Evolutionary conservation across 805 yeast genomes (phyloP).

Genomic region (Pichia paraexigua): DNA sequence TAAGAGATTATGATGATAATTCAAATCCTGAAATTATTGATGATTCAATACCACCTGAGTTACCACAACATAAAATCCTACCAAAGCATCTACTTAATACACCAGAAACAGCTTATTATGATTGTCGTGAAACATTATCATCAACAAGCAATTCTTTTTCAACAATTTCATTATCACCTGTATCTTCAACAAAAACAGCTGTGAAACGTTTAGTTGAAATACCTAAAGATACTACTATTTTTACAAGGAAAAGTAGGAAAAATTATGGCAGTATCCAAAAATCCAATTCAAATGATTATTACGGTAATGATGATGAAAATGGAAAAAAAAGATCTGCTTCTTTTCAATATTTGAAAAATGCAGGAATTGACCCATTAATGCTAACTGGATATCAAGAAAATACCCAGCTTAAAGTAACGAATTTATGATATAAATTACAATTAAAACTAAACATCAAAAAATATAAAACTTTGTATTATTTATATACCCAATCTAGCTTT

Average conservation of each 20-base stretch:
- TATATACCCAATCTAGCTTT: slow-evolving; percentile 37
- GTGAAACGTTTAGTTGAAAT: slow-evolving; percentile 5
- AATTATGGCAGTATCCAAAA: slow-evolving; percentile 10
- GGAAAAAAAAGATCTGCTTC: slow-evolving; percentile 16
- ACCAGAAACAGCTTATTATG: not conserved
- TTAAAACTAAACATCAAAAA: not conserved
- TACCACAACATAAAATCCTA: slow-evolving; percentile 1
- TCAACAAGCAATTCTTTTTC: not conserved
- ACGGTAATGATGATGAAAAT: not conserved
- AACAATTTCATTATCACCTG: not conserved
- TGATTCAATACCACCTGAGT: slow-evolving; percentile 3
- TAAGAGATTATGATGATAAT: slow-evolving; percentile 15
- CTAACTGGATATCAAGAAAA: slow-evolving; percentile 23
- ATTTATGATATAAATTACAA: not conserved
- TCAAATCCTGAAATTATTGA: slow-evolving; percentile 5
- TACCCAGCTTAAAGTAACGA: slow-evolving; percentile 10
- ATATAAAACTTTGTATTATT: not conserved
- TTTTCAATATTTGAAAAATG: slow-evolving; percentile 16
- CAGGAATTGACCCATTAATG: slow-evolving; percentile 25
- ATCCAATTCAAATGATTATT: not conserved
- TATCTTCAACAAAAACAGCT: not conserved
- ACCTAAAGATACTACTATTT: slow-evolving; percentile 20
- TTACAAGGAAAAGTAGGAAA: slow-evolving; percentile 17
- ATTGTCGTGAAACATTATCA: slow-evolving; percentile 3
- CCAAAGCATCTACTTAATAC: not conserved